Conservation (phyloP, 2,329 filamentous ascomycete genomes). For the Fonsecaea erecta region DNA sequence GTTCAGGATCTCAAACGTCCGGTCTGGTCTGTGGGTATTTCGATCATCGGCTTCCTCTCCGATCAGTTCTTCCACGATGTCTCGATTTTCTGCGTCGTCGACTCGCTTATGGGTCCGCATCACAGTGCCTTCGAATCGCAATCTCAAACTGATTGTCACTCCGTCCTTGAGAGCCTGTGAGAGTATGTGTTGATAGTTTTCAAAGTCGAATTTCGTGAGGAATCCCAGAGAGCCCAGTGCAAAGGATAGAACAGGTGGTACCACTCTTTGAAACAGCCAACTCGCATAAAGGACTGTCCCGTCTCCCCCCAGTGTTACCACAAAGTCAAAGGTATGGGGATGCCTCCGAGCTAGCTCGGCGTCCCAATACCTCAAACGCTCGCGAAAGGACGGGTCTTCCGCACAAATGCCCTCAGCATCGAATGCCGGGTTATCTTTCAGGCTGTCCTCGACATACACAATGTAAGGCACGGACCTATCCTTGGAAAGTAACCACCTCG, state of each 20-base stretch:
- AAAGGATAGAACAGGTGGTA: constrained; percentile 91
- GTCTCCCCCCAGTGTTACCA: constrained; percentile 88
- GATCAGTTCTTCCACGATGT: constrained; percentile 87
- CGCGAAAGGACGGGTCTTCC: constrained; percentile 60
- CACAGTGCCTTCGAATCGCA: constrained; percentile 90
- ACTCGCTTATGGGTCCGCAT: constrained; percentile 71
- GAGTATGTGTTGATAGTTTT: constrained; percentile 71
- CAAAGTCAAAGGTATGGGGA: constrained; percentile 91
- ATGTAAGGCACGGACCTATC: constrained; percentile 71
- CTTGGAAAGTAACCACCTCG: constrained; percentile 77
- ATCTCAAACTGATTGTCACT: constrained; percentile 81
- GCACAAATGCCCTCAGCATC: constrained; percentile 70
- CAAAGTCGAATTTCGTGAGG: constrained; percentile 94
- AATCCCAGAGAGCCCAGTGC: constrained; percentile 93
- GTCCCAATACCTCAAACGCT: constrained; percentile 80
- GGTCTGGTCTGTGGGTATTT: constrained; percentile 81
- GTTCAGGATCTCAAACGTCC: constrained; percentile 88
- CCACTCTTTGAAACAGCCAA: constrained; percentile 94
- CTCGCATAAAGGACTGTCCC: constrained; percentile 94
- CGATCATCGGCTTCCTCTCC: constrained; percentile 83
- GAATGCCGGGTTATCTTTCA: constrained; percentile 74
- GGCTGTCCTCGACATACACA: constrained; percentile 78
- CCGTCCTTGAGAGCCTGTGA: constrained; percentile 76
- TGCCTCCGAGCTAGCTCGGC: constrained; percentile 74
- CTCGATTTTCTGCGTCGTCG: constrained; percentile 53